Conservation (phyloP, 345 rosid genomes). For the Arabis alpina region DNA sequence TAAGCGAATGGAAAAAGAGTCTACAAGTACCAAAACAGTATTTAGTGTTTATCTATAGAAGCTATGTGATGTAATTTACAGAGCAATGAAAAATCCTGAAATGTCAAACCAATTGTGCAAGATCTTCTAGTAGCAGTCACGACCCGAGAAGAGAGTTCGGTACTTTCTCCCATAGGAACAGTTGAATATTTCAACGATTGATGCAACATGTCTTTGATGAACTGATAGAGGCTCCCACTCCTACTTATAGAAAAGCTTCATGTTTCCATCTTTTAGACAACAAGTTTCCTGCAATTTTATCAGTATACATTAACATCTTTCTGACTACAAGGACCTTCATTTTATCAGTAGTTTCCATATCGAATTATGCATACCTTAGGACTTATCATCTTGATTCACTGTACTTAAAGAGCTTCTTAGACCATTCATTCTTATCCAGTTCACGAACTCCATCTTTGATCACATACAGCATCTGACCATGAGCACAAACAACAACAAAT, state of each 20-base stretch:
- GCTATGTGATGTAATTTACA: background rate
- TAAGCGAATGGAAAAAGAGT: background rate
- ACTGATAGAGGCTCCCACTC: conserved; percentile 96
- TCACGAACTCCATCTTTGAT: conserved; percentile 45
- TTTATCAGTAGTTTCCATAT: background rate
- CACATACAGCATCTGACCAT: conserved; percentile 38
- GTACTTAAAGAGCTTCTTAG: conserved; percentile 43
- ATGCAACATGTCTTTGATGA: conserved; percentile 87
- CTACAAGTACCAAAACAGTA: conserved; percentile 10
- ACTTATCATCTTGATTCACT: conserved; percentile 37
- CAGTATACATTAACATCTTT: conserved; percentile 5
- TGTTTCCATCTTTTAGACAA: conserved; percentile 21
- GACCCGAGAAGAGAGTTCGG: conserved; percentile 45
- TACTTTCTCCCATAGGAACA: conserved; percentile 45
- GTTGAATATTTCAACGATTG: conserved; percentile 83
- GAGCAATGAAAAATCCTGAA: conserved; percentile 9
- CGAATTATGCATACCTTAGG: conserved; percentile 17
- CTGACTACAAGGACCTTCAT: conserved; percentile 10
- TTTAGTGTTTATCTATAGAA: conserved; percentile 5
- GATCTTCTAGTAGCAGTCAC: conserved; percentile 49
- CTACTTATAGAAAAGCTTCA: conserved; percentile 49
- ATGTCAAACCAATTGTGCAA: conserved; percentile 18
- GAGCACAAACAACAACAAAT: background rate
- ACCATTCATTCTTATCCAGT: conserved; percentile 37
- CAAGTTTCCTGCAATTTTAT: background rate